Evolutionary conservation across 495 filamentous ascomycete species (phyloP).

Genomic region (Corynascus novoguineensis): DNA sequence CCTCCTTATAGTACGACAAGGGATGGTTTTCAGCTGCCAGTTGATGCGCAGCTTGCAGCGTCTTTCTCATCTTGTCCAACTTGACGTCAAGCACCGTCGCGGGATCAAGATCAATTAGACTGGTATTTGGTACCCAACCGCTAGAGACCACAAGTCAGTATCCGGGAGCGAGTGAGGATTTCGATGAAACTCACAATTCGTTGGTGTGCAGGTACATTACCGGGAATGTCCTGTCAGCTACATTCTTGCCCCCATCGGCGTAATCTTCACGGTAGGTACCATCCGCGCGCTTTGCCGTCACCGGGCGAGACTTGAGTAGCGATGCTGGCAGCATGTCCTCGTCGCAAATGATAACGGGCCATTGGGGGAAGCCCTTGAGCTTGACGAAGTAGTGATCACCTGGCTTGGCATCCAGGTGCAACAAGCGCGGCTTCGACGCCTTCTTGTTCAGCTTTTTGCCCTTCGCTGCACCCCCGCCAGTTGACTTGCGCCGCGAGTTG

Average conservation of each 20-base stretch:
- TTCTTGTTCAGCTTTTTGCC: slow-evolving; percentile 78
- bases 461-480: slow-evolving; percentile 62
- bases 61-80: slow-evolving; percentile 68
- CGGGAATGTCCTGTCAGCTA: slow-evolving; percentile 75
- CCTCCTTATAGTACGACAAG: slow-evolving; percentile 68
- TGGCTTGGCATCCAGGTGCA: slow-evolving; percentile 71
- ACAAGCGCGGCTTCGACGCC: slow-evolving; percentile 64
- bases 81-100: slow-evolving; percentile 58
- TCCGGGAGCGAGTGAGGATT: background rate
- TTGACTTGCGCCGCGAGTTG: slow-evolving; percentile 58
- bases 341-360: slow-evolving; percentile 86
- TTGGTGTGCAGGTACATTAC: slow-evolving; percentile 93
- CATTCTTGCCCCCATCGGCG: slow-evolving; percentile 75
- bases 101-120: slow-evolving; percentile 66
- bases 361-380: slow-evolving; percentile 83
- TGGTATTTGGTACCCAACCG: slow-evolving; percentile 77
- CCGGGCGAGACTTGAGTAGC: slow-evolving; percentile 66
- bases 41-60: slow-evolving; percentile 63
- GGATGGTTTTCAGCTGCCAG: slow-evolving; percentile 67
- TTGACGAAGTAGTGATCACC: slow-evolving; percentile 82
- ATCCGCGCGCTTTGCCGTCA: slow-evolving; percentile 71
- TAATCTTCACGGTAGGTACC: slow-evolving; percentile 80
- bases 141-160: slow-evolving; percentile 44
- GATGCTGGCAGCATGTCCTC: slow-evolving; percentile 80
- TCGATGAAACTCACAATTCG: slow-evolving; percentile 76